Base-by-base conservation (phyloP, 208 protist species). In the Naegleria fowleri region DNA sequence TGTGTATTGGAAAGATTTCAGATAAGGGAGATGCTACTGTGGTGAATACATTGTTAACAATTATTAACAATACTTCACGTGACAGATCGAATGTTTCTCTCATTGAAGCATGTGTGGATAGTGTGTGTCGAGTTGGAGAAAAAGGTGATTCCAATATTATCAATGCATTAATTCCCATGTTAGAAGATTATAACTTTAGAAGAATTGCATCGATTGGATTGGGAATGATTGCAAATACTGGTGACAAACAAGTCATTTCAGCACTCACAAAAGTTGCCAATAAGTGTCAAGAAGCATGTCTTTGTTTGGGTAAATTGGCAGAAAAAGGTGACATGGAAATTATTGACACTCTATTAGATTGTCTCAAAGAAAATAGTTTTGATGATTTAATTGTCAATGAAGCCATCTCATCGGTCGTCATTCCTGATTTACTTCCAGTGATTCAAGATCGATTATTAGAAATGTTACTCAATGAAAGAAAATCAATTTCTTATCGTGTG, bases 1-100 rank as follows among this genome's bases (percentile, higher is more conserved):
- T 86, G 25, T 86, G 83, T 86, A 51, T 51, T 51, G 83, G 83
- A 51, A 86, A 86, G 2, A 15, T 86, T 25, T 13, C 83, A n/a
- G 83, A 86, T 15, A 33, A 5, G n/a, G 83, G 83, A n/a, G 83
- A 86, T 51, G 0, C 41, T 11, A 33, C 11, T 0, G 40, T 86
- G 0, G 48, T 86, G 25, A 15, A 19, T 13, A 22, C 0, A 4
- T 15, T 86, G 9, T 15, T 51, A 33, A 51, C 5, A 33, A 36
- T 48, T 51, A 33, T 86, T 51, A 0, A 86, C 7, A 38, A 86
- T 33, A n/a, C 36, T 33, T 25, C 67, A 36, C 11, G 22, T 15
- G 55, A 38, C 5, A 84, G 39, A 84, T 7, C 29, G 9, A 38
- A 84, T 1, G 0, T 22, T 33, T 5, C 5, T 51, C 38, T 86